Percentiles rank a stretch among this genome's conserved stretches.
Conservation (phyloP, 2,329 filamentous ascomycete genomes). For the Lasiodiplodia citricola region DNA sequence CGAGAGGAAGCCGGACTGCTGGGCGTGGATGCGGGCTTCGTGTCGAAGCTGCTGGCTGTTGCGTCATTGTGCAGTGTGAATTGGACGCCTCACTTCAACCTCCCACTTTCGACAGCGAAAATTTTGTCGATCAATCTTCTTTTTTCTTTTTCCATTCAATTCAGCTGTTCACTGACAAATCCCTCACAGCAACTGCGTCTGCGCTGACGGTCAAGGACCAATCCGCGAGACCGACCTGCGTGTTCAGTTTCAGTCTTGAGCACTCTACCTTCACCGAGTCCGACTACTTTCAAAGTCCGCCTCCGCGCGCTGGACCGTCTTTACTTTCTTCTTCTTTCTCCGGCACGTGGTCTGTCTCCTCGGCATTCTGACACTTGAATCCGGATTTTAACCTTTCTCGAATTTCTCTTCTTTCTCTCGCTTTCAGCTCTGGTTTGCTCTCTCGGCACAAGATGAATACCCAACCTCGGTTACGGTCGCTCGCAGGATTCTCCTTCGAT, state of each 20-base stretch:
- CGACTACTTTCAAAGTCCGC: not conserved
- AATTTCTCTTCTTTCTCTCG: not conserved
- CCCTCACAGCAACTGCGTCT: not conserved
- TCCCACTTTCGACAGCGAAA: not conserved
- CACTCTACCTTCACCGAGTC: not conserved
- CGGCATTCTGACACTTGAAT: not conserved
- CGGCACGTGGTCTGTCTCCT: not conserved
- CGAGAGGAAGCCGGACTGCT: not conserved
- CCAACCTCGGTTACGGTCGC: conserved; percentile 2
- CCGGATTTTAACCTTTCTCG: not conserved
- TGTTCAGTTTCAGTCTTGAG: not conserved
- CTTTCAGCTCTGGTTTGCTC: not conserved
- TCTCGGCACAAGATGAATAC: not conserved
- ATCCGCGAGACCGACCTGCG: not conserved
- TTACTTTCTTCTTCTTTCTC: not conserved
- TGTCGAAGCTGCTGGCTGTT: not conserved
- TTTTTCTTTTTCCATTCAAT: not conserved
- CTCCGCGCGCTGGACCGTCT: not conserved
- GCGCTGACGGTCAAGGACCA: conserved; percentile 4
- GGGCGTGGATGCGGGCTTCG: not conserved
- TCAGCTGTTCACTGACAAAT: not conserved
- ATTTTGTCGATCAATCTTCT: not conserved
- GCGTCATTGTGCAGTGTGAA: not conserved
- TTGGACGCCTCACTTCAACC: not conserved
- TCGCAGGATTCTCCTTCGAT: not conserved